Percentiles rank a stretch among this genome's conserved stretches.
Conservation (phyloP, 2,329 filamentous ascomycete species). For the Fusarium miscanthi region DNA sequence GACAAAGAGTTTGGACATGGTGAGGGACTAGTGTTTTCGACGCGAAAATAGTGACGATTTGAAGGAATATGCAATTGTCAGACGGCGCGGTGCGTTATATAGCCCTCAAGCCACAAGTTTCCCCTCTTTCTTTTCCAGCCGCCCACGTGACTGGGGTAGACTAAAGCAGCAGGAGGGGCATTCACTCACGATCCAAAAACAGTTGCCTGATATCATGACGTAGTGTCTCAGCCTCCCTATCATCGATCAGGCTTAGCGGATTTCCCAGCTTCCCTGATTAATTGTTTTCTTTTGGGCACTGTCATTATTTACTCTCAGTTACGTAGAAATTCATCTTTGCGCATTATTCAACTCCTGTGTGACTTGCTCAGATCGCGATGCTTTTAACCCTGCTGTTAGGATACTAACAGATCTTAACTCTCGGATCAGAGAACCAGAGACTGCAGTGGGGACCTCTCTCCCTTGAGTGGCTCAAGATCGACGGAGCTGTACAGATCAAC, state of each 20-base stretch:
- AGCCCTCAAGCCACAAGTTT: constrained; percentile 7
- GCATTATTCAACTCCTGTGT: fast-evolving
- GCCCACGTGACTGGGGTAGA: constrained; percentile 6
- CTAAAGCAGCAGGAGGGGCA: not conserved
- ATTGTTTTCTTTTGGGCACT: not conserved
- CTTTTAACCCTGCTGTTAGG: not conserved
- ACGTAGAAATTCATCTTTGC: not conserved
- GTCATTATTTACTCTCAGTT: not conserved
- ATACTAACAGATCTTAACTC: not conserved
- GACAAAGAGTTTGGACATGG: constrained; percentile 11
- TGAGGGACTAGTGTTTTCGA: not conserved
- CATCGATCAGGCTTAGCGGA: not conserved
- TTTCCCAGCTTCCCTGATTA: not conserved
- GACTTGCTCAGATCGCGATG: not conserved
- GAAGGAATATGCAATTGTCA: not conserved
- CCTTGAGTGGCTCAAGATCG: not conserved
- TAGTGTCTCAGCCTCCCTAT: not conserved
- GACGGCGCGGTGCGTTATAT: not conserved
- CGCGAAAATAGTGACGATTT: not conserved
- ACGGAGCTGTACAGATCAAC: not conserved
- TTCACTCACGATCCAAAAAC: not conserved
- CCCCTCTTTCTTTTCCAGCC: not conserved
- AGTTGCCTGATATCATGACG: not conserved
- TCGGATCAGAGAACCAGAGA: not conserved
- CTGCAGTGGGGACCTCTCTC: not conserved